phyloP scores from a whole-genome alignment of 331 rosid species.

The Rosa hybrid region DNA sequence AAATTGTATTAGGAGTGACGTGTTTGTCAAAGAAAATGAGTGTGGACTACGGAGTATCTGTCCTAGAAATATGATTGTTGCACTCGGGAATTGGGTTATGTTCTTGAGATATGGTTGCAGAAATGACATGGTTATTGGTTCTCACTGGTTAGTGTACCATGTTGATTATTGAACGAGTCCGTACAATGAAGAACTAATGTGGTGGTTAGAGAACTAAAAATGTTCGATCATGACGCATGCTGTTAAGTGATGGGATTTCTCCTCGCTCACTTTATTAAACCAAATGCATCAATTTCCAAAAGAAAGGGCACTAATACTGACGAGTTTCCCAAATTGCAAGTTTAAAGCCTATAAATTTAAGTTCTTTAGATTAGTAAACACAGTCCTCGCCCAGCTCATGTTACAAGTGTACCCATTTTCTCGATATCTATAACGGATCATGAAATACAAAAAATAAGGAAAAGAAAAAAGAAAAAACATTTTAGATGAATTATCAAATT shows the following conservation, averaged over 20 bases:
- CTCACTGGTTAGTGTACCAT: background rate
- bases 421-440: background rate
- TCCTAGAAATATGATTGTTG: background rate
- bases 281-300: background rate
- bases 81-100: background rate
- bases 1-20: background rate
- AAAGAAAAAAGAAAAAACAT: too few species aligned
- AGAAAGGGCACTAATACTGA: background rate
- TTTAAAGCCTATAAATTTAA: background rate
- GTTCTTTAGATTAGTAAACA: constrained; percentile 9
- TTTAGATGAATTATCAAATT: background rate
- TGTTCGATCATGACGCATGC: background rate
- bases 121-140: background rate
- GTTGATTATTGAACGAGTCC: background rate
- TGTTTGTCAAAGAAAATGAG: background rate
- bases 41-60: background rate
- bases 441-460: background rate
- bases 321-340: background rate
- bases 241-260: background rate
- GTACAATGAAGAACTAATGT: background rate
- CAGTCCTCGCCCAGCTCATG: too few species aligned
- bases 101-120: too few species aligned
- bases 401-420: background rate
- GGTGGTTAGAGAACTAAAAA: background rate
- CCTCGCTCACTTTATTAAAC: background rate